Conservation (phyloP, 2,329 filamentous ascomycete species). For the Colletotrichum sp. region DNA sequence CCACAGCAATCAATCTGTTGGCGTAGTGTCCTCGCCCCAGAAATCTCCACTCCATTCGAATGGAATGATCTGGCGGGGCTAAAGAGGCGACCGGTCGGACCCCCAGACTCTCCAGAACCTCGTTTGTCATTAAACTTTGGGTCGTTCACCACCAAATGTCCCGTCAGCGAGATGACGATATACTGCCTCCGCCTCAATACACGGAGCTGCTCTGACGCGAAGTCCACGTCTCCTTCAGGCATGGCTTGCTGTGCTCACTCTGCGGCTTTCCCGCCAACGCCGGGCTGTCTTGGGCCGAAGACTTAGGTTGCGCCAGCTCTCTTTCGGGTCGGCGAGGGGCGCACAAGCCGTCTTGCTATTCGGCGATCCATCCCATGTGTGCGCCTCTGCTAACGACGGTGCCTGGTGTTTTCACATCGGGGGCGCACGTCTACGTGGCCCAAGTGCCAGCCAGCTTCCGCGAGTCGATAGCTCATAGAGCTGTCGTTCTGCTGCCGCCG, state of each 20-base stretch:
- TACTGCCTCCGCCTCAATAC: neutral
- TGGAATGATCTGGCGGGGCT: constrained; percentile 2
- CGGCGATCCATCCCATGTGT: neutral
- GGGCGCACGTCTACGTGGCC: neutral
- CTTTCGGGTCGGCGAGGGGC: neutral
- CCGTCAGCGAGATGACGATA: constrained; percentile 4
- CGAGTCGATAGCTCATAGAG: neutral
- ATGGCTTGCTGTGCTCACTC: neutral
- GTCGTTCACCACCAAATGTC: neutral
- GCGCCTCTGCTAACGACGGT: neutral
- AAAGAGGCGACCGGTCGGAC: neutral
- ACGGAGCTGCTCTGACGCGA: neutral
- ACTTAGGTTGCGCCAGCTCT: constrained; percentile 1
- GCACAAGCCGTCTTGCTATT: neutral
- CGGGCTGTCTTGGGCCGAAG: neutral
- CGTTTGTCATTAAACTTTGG: neutral
- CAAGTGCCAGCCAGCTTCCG: neutral
- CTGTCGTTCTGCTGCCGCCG: neutral
- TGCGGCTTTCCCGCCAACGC: neutral
- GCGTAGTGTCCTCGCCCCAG: neutral
- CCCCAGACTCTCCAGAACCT: constrained; percentile 2
- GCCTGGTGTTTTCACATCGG: neutral
- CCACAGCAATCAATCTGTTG: constrained; percentile 6
- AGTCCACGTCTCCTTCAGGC: neutral
- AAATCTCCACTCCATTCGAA: constrained; percentile 8